Evolutionary conservation across 345 rosid species (phyloP), one percentile per base, ranked within the genome.

Genomic region (Passiflora organensis): DNA sequence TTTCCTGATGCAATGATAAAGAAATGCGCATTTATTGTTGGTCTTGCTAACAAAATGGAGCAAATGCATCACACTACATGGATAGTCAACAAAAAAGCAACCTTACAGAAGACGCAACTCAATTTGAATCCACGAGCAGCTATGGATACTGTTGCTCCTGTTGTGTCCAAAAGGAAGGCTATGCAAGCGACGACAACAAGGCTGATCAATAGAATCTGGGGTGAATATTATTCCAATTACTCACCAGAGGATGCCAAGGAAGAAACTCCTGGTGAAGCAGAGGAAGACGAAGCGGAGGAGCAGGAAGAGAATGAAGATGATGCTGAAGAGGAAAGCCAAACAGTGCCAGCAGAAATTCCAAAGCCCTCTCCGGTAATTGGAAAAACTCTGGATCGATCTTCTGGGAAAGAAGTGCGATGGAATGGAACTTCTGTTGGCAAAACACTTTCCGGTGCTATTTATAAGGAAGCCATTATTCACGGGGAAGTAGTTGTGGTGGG

Each of bases 121-220:
- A 87, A 87, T 67, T 38, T 76, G 67, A 85, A 85, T 66, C 97
- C 95, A 24, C 80, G 82, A 69, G 83, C 77, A 58, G 66, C 73
- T 14, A 72, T 67, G 71, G 54, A 48, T 48, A 13, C 56, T 37
- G 17, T 80, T 77, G 67, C 52, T 46, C 73, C 79, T 48, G 55
- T 66, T 17, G 55, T 44, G 51, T 80, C 87, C 38, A 85, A 70
- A 55, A 79, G 80, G 65, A 71, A 79, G 67, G 91, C 64, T 49
- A 91, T 91, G 97, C 89, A 68, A 71, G 96, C 91, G 2, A 87
- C 97, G 42, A 82, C 89, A 54, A 91, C 97, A 41, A 73, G 66
- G 60, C 73, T 87, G 16, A 76, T 91, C 63, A 82, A 84, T 68
- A 82, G 88, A 65, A 79, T 87, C 42, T 91, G 96, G 98, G 93